phyloP scores from a whole-genome alignment of 2,329 filamentous ascomycete species.

The Apiospora koreana region DNA sequence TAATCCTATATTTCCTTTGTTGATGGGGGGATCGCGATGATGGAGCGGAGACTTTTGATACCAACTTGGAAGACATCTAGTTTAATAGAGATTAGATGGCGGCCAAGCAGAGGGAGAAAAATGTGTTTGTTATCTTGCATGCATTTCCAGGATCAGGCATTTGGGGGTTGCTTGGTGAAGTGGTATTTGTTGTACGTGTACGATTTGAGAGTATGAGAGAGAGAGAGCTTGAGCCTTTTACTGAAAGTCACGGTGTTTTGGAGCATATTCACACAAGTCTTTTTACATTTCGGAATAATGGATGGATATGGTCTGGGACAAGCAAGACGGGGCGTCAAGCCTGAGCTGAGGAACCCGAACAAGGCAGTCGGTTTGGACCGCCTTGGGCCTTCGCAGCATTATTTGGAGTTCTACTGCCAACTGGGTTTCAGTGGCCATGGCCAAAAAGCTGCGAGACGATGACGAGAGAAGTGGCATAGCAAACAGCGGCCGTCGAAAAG shows the following conservation, averaged over 20 bases:
- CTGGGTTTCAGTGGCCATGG: background rate
- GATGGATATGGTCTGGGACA: slow-evolving; percentile 1
- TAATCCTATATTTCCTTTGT: slow-evolving; percentile 35
- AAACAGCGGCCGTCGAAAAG: background rate
- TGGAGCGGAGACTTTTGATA: slow-evolving; percentile 29
- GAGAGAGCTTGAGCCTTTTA: background rate
- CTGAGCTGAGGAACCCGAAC: background rate
- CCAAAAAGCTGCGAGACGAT: background rate
- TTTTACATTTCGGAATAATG: slow-evolving; percentile 6
- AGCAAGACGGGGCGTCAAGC: background rate
- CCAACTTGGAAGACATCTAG: slow-evolving; percentile 32
- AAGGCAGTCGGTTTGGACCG: slow-evolving; percentile 8
- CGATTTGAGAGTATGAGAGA: slow-evolving; percentile 22
- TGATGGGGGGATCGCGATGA: slow-evolving; percentile 22
- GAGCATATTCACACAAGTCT: slow-evolving; percentile 16
- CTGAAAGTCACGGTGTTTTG: slow-evolving; percentile 30
- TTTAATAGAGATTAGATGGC: slow-evolving; percentile 37
- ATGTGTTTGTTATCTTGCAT: slow-evolving; percentile 39
- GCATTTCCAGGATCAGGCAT: slow-evolving; percentile 42
- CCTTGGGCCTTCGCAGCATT: slow-evolving; percentile 4
- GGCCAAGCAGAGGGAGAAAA: slow-evolving; percentile 40
- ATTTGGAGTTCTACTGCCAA: slow-evolving; percentile 9
- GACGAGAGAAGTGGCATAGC: background rate
- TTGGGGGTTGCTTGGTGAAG: slow-evolving; percentile 26
- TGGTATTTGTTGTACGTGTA: slow-evolving; percentile 30